Percentiles rank a stretch among this genome's conserved stretches.
Evolutionary conservation across 768 basidiomycete species (phyloP).

Genomic region (Rhodosporidiobolus odoratus): DNA sequence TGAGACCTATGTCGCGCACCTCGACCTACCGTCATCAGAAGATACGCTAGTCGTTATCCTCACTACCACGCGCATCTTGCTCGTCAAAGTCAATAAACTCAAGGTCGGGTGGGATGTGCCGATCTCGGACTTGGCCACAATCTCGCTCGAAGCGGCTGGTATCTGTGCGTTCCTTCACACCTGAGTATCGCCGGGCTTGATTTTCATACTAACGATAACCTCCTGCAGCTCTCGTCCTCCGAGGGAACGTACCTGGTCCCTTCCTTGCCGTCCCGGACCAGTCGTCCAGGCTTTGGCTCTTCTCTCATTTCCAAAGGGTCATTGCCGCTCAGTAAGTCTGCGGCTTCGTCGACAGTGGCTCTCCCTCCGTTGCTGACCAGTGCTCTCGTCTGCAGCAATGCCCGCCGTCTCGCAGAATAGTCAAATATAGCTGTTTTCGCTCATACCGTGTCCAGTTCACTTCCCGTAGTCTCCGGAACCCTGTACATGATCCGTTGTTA

Average conservation of each 20-base stretch:
- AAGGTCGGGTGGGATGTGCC: constrained; percentile 86
- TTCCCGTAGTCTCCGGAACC: too few species aligned
- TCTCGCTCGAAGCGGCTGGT: constrained; percentile 83
- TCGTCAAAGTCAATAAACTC: constrained; percentile 78
- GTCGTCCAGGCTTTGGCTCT: constrained; percentile 39
- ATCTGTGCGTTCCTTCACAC: constrained; percentile 50
- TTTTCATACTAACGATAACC: neutral
- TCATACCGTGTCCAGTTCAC: too few species aligned
- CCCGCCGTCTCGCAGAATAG: neutral
- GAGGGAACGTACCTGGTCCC: constrained; percentile 54
- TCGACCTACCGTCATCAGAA: constrained; percentile 38
- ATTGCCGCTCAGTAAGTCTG: too few species aligned
- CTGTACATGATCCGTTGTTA: too few species aligned
- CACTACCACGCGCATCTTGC: constrained; percentile 70
- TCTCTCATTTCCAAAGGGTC: constrained; percentile 35
- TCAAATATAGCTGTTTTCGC: too few species aligned
- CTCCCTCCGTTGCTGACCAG: too few species aligned
- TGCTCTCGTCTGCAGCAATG: constrained; percentile 2
- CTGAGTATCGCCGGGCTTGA: too few species aligned
- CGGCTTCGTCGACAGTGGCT: too few species aligned
- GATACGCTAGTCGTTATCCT: constrained; percentile 50
- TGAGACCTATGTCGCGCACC: constrained; percentile 83
- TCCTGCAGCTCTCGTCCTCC: constrained; percentile 57
- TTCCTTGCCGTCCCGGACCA: constrained; percentile 49
- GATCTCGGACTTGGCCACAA: constrained; percentile 75